Evolutionary conservation across 176 grass and related monocot species (phyloP).

Genomic region (Cenchrus americanus): DNA sequence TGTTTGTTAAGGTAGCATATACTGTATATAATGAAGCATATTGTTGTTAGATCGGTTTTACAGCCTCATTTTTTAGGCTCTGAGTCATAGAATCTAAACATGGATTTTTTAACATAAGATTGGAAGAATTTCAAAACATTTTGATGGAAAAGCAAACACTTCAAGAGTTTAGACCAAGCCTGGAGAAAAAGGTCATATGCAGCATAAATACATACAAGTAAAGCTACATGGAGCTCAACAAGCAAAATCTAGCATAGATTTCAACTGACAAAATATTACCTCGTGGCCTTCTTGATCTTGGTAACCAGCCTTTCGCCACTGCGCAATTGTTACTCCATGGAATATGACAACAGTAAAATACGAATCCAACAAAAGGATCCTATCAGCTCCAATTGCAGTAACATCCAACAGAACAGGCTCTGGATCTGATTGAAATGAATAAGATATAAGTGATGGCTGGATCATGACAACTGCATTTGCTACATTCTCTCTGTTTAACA

Average conservation of each 20-base stretch:
- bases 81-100: background rate
- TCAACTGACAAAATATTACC: constrained; percentile 49
- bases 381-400: constrained; percentile 72
- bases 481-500: constrained; percentile 69
- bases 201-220: background rate
- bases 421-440: constrained; percentile 66
- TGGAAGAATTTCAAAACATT: constrained; percentile 2
- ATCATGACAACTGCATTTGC: constrained; percentile 81
- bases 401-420: constrained; percentile 78
- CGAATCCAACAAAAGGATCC: constrained; percentile 80
- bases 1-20: constrained; percentile 1
- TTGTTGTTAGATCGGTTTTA: background rate
- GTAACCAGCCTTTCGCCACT: constrained; percentile 96
- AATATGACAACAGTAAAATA: constrained; percentile 88
- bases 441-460: constrained; percentile 87
- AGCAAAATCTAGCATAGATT: constrained; percentile 4
- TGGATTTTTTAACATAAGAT: background rate
- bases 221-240: constrained; percentile 17
- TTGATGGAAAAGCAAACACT: constrained; percentile 15
- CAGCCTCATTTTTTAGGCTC: background rate
- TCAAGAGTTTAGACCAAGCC: constrained; percentile 24
- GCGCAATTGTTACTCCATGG: constrained; percentile 71
- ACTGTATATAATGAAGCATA: constrained; percentile 17
- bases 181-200: constrained; percentile 9
- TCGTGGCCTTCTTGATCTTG: constrained; percentile 90